A percentile compares a stretch with the other conserved stretches of the same genome.
Evolutionary conservation across 2,329 filamentous ascomycete genomes (phyloP).

Genomic region (Colletotrichum spaethianum): DNA sequence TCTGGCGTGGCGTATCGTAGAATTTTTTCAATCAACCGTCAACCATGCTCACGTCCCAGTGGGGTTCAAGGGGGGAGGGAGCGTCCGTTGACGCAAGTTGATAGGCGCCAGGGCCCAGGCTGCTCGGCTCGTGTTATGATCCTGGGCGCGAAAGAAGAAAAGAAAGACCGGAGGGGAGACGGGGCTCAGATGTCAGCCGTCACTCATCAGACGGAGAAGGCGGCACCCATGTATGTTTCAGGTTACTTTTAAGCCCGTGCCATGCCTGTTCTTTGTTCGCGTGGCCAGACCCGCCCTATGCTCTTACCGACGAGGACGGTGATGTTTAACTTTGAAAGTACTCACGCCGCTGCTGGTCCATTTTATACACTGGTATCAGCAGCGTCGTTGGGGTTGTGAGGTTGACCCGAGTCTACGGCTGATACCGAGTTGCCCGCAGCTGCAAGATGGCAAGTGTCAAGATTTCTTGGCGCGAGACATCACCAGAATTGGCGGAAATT

Average conservation of each 20-base stretch:
- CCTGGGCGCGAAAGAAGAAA: not conserved
- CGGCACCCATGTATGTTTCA: constrained; percentile 38
- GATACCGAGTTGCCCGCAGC: not conserved
- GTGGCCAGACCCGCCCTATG: constrained; percentile 37
- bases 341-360: not conserved
- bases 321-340: constrained; percentile 16
- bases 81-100: constrained; percentile 40
- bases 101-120: constrained; percentile 21
- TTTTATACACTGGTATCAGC: constrained; percentile 15
- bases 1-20: constrained; percentile 33
- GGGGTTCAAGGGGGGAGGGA: constrained; percentile 23
- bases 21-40: constrained; percentile 28
- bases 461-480: constrained; percentile 5
- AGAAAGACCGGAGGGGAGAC: constrained; percentile 6
- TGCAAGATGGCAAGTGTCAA: not conserved
- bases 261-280: constrained; percentile 30
- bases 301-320: constrained; percentile 31
- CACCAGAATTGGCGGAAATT: not conserved
- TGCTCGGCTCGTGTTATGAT: constrained; percentile 6
- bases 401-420: constrained; percentile 4
- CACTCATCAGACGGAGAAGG: constrained; percentile 40
- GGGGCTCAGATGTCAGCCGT: constrained; percentile 37
- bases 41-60: constrained; percentile 17
- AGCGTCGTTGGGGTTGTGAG: constrained; percentile 13
- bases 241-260: constrained; percentile 38